Percentiles rank a stretch among this genome's conserved stretches.
Conservation (phyloP, 768 basidiomycete genomes). For the Asterophora lycoperdoides region DNA sequence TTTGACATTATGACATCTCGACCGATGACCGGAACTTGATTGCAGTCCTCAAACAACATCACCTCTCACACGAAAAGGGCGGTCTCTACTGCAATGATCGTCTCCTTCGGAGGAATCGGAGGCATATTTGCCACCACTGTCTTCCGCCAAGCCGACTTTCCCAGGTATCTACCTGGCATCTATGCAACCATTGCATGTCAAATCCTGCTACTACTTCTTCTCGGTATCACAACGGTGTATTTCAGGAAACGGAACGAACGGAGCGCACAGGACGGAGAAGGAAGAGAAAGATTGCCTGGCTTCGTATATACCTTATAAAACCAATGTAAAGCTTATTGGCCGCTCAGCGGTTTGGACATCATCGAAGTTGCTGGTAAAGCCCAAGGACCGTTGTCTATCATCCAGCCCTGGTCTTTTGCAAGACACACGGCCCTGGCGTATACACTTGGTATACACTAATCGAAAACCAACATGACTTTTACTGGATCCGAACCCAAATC, state of each 20-base stretch:
- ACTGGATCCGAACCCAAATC: no score
- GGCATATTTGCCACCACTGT: slow-evolving; percentile 45
- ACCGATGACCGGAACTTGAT: neutral
- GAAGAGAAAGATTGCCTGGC: slow-evolving; percentile 30
- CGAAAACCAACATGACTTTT: no score
- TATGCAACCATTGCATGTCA: slow-evolving; percentile 44
- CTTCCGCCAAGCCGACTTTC: slow-evolving; percentile 43
- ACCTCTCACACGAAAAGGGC: slow-evolving; percentile 47
- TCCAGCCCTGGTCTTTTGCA: no score
- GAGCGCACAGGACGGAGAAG: slow-evolving; percentile 20
- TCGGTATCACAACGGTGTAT: slow-evolving; percentile 35
- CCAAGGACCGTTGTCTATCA: no score
- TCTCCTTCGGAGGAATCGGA: slow-evolving; percentile 46
- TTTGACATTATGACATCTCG: neutral
- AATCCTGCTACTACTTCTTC: slow-evolving; percentile 34
- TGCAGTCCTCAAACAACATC: slow-evolving; percentile 46
- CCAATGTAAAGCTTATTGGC: neutral
- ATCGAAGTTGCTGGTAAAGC: no score
- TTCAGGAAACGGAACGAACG: slow-evolving; percentile 35
- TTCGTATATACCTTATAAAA: slow-evolving; percentile 40
- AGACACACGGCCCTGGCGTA: no score
- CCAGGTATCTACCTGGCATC: slow-evolving; percentile 44
- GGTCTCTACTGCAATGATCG: slow-evolving; percentile 41
- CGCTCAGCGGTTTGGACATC: no score
- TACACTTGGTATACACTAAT: no score